Conservation (phyloP, 108 stramenopile species). For the Bacterosira constricta region DNA sequence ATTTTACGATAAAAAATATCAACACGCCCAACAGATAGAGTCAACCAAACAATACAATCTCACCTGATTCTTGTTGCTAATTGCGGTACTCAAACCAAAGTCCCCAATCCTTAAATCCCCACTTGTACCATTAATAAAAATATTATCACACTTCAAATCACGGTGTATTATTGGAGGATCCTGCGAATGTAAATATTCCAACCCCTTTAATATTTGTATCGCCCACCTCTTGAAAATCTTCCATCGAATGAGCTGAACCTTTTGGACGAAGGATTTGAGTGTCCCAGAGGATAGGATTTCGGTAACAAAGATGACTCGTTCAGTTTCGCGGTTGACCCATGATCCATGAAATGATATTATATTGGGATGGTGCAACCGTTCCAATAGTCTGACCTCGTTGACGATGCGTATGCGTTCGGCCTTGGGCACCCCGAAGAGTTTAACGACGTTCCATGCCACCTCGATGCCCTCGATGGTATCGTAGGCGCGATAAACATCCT, state of each 20-base stretch:
- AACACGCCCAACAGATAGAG: no score
- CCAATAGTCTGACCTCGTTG: constrained; percentile 95
- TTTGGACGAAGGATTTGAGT: constrained; percentile 90
- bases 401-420: constrained; percentile 91
- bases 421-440: constrained; percentile 86
- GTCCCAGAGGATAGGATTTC: constrained; percentile 96
- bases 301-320: constrained; percentile 94
- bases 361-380: constrained; percentile 93
- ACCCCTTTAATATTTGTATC: constrained; percentile 93
- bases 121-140: constrained; percentile 97
- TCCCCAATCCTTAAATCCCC: constrained; percentile 98
- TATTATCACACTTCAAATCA: constrained; percentile 97
- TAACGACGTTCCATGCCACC: constrained; percentile 98
- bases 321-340: constrained; percentile 95
- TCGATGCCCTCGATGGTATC: constrained; percentile 97
- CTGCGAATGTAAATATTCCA: constrained; percentile 95
- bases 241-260: constrained; percentile 96
- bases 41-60: no score
- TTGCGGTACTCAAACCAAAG: constrained; percentile 93
- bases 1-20: no score
- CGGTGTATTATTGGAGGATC: constrained; percentile 99
- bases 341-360: constrained; percentile 97
- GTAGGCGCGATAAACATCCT: constrained; percentile 95
- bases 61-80: constrained; percentile 78
- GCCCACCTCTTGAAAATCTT: constrained; percentile 97